Evolutionary conservation across 805 yeast species (phyloP), one percentile per base, ranked within the genome.

Genomic region (Torulaspora microellipsoides): DNA sequence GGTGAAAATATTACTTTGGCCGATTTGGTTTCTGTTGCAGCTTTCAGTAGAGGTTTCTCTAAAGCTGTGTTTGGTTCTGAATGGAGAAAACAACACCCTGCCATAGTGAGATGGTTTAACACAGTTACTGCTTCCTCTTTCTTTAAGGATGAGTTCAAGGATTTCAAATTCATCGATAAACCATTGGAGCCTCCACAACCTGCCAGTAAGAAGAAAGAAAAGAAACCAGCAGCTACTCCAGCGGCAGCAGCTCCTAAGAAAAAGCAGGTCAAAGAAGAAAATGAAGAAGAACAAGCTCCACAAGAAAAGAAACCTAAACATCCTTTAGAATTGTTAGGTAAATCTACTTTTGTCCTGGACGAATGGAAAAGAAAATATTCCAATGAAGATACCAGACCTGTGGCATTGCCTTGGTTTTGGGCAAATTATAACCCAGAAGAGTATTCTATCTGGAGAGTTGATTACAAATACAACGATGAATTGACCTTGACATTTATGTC

Each of bases 321-420:
- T 75, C 97, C 98, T 64, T 80, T 90, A 67, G 95, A 80, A 68
- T 72, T 75, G 47, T 80, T 91, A 53, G 95, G 93, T 60, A 83
- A 78, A 66, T 67, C 87, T 49, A 61, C 83, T 50, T 72, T 75
- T 57, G 72, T 81, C 58, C 61, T 91, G 52, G 97, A 91, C 66
- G 93, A 87, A 71, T 90, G 96, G 95, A 93, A 93, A 81, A 85
- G 96, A 76, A 72, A 73, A 55, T 91, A 93, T 83, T 89, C 97
- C 53, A 93, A 91, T 79, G 91, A 88, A 74, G 98, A 93, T 63
- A 91, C 98, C 67, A 86, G 97, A 74, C 83, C 80, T 67, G 81
- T 71, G 56, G 95, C 97, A 55, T 76, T 91, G 58, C 98, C 98
- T 68, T 93, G 91, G 90, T 93, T 91, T 90, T 93, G 96, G 96